Percentiles rank a stretch among this genome's conserved stretches.
Conservation (phyloP, 371 early-diverging fungal species). For the Syncephalastrum sp. region DNA sequence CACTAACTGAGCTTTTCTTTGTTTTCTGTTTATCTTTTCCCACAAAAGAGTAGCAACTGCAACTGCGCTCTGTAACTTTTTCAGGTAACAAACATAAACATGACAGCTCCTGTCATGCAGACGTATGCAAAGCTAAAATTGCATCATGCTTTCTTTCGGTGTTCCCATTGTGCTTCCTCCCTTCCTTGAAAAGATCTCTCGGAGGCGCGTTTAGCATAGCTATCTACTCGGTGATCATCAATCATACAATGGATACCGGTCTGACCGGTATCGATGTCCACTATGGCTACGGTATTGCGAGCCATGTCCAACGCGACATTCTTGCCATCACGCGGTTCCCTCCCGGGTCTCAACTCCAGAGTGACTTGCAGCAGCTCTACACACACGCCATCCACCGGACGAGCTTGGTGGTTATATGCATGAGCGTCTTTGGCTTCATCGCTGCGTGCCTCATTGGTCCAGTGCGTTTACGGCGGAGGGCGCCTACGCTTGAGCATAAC, state of each 20-base stretch:
- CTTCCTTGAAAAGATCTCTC: background rate
- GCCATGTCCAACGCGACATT: no score
- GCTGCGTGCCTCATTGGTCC: no score
- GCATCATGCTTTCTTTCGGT: background rate
- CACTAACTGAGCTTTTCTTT: background rate
- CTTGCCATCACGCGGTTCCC: no score
- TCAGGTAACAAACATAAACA: background rate
- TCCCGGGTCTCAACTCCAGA: no score
- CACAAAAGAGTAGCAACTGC: background rate
- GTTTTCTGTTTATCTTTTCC: background rate
- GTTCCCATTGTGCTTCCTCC: background rate
- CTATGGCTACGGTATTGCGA: no score
- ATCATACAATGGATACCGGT: background rate
- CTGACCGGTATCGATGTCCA: no score
- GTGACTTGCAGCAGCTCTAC: no score
- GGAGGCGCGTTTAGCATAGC: slow-evolving; percentile 1
- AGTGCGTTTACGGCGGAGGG: no score
- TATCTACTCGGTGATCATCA: background rate
- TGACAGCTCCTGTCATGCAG: background rate
- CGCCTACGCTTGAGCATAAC: no score
- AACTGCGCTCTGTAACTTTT: background rate
- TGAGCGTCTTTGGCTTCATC: no score
- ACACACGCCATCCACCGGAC: background rate
- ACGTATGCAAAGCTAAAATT: background rate
- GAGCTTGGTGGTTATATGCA: no score